Base-by-base conservation (phyloP, 352 stramenopile species). In the Pythium insidiosum region DNA sequence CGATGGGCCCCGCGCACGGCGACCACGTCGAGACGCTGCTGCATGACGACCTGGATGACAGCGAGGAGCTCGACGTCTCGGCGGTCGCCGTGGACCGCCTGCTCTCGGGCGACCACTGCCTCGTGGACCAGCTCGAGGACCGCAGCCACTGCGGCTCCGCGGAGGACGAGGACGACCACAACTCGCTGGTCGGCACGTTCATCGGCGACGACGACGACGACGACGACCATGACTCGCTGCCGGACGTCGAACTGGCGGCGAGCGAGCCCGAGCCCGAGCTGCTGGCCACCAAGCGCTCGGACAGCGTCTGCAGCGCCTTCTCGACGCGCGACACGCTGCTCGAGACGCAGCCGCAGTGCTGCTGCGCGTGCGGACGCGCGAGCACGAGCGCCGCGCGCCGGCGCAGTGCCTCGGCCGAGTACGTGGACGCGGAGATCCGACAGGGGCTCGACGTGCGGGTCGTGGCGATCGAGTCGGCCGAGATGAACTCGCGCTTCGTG, bases 391-490 rank as follows among this genome's bases (percentile, higher is more conserved):
- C 15, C 15, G 4, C 5, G 3, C 41, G 41, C 29, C 6, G 23
- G 28, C 23, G 24, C 12, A 63, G 49, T 35, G 61, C 63, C 5
- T 61, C 58, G 5, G 56, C 58, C 19, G 61, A 76, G 48, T 82
- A 78, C 42, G 19, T 74, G 25, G 69, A 82, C 42, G 36, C 68
- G 21, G 53, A 72, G 20, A 61, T 79, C 28, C 69, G 69, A 18
- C 68, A 64, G 31, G 66, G 58, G 0, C 49, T 82, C 7, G 48
- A 64, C 33, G 59, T 82, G 19, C 66, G 69, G 16, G 63, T 78
- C 2, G 56, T 65, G 2, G 46, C 50, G 2, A 65, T 81, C n/a
- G 68, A 69, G 24, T 59, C 46, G 7, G 54, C 63, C 13, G 55
- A 69, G 13, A 50, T 44, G 10, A 56, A 72, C 31, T 42, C 48